A percentile compares a stretch with the other conserved stretches of the same genome.
Conservation (phyloP, 2,329 filamentous ascomycete species). For the Penicillium vulpinum region DNA sequence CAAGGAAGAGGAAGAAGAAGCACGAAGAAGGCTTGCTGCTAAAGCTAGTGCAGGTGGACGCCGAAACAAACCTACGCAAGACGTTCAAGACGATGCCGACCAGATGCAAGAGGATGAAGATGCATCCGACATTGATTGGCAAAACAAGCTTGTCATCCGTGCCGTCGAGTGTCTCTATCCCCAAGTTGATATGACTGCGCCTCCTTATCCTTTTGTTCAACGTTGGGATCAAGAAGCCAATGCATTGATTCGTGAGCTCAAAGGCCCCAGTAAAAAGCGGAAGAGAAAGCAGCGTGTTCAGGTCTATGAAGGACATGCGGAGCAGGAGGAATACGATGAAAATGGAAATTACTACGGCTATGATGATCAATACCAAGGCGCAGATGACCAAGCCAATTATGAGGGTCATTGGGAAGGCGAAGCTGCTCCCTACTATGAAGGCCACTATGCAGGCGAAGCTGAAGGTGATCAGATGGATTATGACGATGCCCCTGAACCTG, state of each 20-base stretch:
- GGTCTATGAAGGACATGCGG: constrained; percentile 42
- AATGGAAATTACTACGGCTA: constrained; percentile 35
- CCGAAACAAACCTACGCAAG: not conserved
- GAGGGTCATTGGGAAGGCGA: constrained; percentile 1
- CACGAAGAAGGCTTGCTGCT: constrained; percentile 61
- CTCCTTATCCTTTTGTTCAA: constrained; percentile 87
- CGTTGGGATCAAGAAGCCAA: constrained; percentile 81
- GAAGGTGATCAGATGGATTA: constrained; percentile 40
- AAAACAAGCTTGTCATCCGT: constrained; percentile 68
- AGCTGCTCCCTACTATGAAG: constrained; percentile 23
- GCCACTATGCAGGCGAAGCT: constrained; percentile 10
- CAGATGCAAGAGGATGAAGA: constrained; percentile 30
- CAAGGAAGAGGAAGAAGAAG: constrained; percentile 65
- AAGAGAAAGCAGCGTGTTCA: constrained; percentile 56
- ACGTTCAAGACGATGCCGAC: not conserved
- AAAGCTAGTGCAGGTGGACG: constrained; percentile 42
- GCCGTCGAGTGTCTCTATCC: constrained; percentile 84
- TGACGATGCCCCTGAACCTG: constrained; percentile 37
- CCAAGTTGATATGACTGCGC: constrained; percentile 66
- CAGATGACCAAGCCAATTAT: constrained; percentile 21
- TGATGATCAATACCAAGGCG: constrained; percentile 42
- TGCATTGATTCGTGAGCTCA: constrained; percentile 41
- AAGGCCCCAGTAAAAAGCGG: constrained; percentile 37
- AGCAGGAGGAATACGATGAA: constrained; percentile 44
- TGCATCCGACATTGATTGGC: constrained; percentile 67